These are phyloP conservation scores for Zopfochytrium polystomum DNA, from an alignment of 371 early-diverging fungal species.

Conservation along the genomic window DNA sequence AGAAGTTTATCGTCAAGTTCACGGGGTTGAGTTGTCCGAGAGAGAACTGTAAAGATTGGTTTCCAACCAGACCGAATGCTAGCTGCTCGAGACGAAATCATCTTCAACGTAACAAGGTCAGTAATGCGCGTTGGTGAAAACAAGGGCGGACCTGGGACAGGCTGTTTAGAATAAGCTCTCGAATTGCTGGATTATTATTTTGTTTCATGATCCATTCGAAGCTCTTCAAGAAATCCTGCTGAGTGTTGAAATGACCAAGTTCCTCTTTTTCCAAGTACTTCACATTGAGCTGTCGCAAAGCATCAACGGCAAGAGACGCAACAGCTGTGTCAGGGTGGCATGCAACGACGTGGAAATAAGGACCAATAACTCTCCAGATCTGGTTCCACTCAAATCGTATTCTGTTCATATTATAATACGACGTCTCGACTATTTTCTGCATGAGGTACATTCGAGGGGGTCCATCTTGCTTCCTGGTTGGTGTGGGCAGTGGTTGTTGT, in stretches of 20 bases:
- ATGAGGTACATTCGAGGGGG: constrained; percentile 73
- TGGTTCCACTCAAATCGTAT: constrained; percentile 74
- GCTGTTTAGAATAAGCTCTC: constrained; percentile 56
- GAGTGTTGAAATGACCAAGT: constrained; percentile 65
- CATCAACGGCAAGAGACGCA: constrained; percentile 68
- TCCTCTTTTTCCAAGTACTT: constrained; percentile 75
- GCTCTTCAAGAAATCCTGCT: constrained; percentile 65
- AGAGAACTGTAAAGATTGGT: constrained; percentile 63
- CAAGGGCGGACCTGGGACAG: constrained; percentile 23
- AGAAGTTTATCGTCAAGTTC: constrained; percentile 59
- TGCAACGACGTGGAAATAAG: constrained; percentile 63
- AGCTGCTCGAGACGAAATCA: constrained; percentile 46
- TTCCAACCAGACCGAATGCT: constrained; percentile 68
- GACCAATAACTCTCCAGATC: constrained; percentile 66
- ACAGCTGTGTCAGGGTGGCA: constrained; percentile 55
- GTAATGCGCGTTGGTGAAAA: background rate
- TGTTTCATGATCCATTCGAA: constrained; percentile 70
- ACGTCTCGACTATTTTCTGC: constrained; percentile 89
- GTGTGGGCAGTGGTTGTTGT: background rate
- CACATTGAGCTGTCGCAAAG: constrained; percentile 65
- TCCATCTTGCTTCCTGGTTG: constrained; percentile 15
- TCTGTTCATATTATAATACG: constrained; percentile 62
- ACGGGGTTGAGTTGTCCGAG: constrained; percentile 26
- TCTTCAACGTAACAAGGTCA: constrained; percentile 29
- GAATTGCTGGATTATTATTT: constrained; percentile 48